These are phyloP conservation scores for Pseudonitzschia multistriata DNA, from an alignment of 108 stramenopile species.

Conservation along the genomic window DNA sequence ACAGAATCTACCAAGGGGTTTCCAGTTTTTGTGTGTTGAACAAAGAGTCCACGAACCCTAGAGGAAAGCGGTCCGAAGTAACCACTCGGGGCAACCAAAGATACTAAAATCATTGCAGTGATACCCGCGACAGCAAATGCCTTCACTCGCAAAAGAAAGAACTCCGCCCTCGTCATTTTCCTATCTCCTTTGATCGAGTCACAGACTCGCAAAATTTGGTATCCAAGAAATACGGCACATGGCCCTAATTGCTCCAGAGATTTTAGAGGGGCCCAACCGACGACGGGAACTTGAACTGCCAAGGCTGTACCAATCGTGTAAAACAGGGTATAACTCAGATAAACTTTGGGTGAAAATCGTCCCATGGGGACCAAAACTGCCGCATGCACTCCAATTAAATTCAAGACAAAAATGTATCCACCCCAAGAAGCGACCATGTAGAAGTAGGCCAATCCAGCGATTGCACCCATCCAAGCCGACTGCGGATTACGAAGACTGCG, in stretches of 20 bases:
- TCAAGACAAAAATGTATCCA: constrained; percentile 97
- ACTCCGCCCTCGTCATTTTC: constrained; percentile 46
- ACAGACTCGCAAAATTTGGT: constrained; percentile 70
- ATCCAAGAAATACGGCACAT: constrained; percentile 67
- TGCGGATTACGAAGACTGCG: constrained; percentile 62
- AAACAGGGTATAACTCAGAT: constrained; percentile 90
- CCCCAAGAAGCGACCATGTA: constrained; percentile 98
- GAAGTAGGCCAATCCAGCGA: constrained; percentile 82
- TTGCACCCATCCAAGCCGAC: constrained; percentile 54
- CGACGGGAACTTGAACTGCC: constrained; percentile 94
- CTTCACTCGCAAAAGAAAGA: constrained; percentile 67
- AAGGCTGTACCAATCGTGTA: constrained; percentile 87
- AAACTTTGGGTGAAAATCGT: constrained; percentile 82
- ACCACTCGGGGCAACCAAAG: constrained; percentile 75
- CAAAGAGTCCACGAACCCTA: constrained; percentile 87
- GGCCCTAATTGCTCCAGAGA: constrained; percentile 85
- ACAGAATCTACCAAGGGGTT: constrained; percentile 92
- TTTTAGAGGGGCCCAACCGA: constrained; percentile 89
- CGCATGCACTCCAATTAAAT: constrained; percentile 94
- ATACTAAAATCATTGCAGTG: constrained; percentile 26
- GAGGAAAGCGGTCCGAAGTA: constrained; percentile 91
- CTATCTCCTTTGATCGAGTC: constrained; percentile 54
- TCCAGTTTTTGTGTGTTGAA: constrained; percentile 89
- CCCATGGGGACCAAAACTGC: constrained; percentile 80
- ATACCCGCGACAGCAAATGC: constrained; percentile 47